A percentile compares a stretch with the other conserved stretches of the same genome.
Conservation (phyloP, 2,329 filamentous ascomycete species). For the Trichoderma sp. region DNA sequence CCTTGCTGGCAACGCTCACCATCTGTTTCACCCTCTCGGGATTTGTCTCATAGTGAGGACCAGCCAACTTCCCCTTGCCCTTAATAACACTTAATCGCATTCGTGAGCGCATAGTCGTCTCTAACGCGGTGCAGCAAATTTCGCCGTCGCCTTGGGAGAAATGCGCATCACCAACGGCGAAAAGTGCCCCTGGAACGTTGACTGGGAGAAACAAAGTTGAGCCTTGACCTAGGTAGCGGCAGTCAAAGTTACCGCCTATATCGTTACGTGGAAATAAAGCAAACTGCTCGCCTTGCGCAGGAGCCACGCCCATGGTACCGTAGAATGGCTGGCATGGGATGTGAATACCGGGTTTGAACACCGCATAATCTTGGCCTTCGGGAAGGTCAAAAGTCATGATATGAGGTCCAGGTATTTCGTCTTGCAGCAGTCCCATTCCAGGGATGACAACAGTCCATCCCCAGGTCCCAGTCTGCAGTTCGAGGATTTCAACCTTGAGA, state of each 20-base stretch:
- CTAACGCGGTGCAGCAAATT: constrained; percentile 54
- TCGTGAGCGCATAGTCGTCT: constrained; percentile 49
- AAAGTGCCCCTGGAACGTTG: not conserved
- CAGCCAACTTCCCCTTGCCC: constrained; percentile 43
- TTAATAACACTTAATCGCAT: constrained; percentile 48
- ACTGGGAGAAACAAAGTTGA: constrained; percentile 32
- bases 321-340: constrained; percentile 51
- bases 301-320: constrained; percentile 51
- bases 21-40: constrained; percentile 4
- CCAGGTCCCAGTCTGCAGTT: constrained; percentile 43
- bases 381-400: constrained; percentile 45
- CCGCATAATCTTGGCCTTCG: constrained; percentile 28
- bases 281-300: constrained; percentile 42
- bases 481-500: constrained; percentile 48
- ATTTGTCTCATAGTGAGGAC: constrained; percentile 46
- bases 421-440: constrained; percentile 47
- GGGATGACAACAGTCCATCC: constrained; percentile 52
- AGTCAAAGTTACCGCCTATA: constrained; percentile 55
- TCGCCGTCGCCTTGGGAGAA: constrained; percentile 54
- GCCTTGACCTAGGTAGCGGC: constrained; percentile 46
- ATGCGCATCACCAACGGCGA: constrained; percentile 42
- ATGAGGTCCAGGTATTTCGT: constrained; percentile 43
- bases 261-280: constrained; percentile 48
- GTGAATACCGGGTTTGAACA: constrained; percentile 46
- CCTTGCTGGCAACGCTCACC: not conserved